Percentiles rank a stretch among this genome's conserved stretches.
Evolutionary conservation across 805 yeast genomes (phyloP).

Genomic region (Ogataea wickerhamii): DNA sequence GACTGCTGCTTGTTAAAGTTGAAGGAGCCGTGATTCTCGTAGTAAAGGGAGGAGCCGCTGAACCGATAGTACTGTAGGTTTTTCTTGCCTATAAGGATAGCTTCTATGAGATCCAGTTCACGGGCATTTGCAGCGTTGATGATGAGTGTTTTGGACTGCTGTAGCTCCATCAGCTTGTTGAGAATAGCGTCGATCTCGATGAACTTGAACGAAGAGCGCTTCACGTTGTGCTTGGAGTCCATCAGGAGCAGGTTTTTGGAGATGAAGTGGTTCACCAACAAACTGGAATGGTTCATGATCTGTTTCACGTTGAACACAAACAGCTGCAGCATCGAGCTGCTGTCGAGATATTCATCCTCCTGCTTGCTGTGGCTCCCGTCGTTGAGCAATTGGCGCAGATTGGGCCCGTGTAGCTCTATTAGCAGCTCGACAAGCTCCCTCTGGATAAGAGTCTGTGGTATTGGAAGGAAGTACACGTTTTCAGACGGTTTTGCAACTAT

Average conservation of each 20-base stretch:
- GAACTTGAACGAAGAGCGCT: conserved; percentile 58
- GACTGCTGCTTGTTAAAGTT: conserved; percentile 24
- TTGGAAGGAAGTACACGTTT: conserved; percentile 35
- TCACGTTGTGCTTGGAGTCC: conserved; percentile 58
- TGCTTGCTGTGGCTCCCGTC: conserved; percentile 1
- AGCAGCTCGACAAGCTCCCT: conserved; percentile 41
- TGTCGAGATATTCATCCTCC: conserved; percentile 17
- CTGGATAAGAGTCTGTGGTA: conserved; percentile 42
- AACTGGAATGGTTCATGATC: conserved; percentile 63
- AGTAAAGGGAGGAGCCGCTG: conserved; percentile 55
- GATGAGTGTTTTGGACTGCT: conserved; percentile 29
- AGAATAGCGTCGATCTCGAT: conserved; percentile 48
- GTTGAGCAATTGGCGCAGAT: conserved; percentile 13
- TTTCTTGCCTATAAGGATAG: conserved; percentile 68
- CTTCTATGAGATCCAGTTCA: conserved; percentile 77
- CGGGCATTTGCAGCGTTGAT: conserved; percentile 60
- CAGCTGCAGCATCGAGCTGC: conserved; percentile 37
- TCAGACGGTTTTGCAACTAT: conserved; percentile 11
- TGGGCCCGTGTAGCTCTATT: conserved; percentile 38
- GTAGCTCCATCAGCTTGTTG: conserved; percentile 31
- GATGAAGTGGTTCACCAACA: conserved; percentile 73
- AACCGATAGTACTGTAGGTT: conserved; percentile 58
- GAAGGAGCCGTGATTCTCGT: conserved; percentile 32
- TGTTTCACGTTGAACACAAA: conserved; percentile 44
- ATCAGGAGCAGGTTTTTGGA: conserved; percentile 64